Evolutionary conservation across 768 basidiomycete genomes (phyloP).

Genomic region (Kwoniella shandongensis): DNA sequence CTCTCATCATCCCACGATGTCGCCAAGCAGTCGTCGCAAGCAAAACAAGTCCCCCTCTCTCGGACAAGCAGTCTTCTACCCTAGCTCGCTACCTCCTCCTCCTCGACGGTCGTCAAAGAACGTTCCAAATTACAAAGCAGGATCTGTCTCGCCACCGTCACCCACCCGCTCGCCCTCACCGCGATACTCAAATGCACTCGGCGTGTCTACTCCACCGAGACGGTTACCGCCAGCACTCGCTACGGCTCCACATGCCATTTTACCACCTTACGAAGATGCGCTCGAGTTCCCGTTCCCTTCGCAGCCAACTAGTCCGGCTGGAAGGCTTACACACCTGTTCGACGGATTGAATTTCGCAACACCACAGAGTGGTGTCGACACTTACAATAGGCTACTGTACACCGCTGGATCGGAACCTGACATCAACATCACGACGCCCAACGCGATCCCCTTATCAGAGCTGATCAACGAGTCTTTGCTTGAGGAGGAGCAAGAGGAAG

Average conservation of each 20-base stretch:
- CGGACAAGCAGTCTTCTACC: constrained; percentile 36
- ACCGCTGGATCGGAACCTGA: constrained; percentile 21
- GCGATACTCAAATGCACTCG: not conserved
- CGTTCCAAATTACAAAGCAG: constrained; percentile 4
- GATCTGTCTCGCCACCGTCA: constrained; percentile 8
- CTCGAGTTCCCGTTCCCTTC: constrained; percentile 17
- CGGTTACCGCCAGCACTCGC: no score
- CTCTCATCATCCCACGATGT: no score
- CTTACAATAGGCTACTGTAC: constrained; percentile 12
- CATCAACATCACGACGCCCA: constrained; percentile 10
- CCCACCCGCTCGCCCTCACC: constrained; percentile 7
- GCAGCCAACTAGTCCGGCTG: constrained; percentile 9
- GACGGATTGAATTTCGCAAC: constrained; percentile 18
- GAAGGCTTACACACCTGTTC: constrained; percentile 18
- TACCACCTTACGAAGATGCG: constrained; percentile 10
- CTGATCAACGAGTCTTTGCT: constrained; percentile 19
- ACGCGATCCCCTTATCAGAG: constrained; percentile 13
- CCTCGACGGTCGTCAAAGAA: constrained; percentile 10
- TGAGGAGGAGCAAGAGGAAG: constrained; percentile 9
- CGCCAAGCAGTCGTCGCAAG: constrained; percentile 14
- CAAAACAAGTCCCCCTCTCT: constrained; percentile 19
- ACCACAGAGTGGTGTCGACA: constrained; percentile 2
- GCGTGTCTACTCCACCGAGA: constrained; percentile 6
- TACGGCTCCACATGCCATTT: not conserved
- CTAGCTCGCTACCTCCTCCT: constrained; percentile 18